Evolutionary conservation across 2,329 filamentous ascomycete species (phyloP).

Genomic region (Penicillium palitans): DNA sequence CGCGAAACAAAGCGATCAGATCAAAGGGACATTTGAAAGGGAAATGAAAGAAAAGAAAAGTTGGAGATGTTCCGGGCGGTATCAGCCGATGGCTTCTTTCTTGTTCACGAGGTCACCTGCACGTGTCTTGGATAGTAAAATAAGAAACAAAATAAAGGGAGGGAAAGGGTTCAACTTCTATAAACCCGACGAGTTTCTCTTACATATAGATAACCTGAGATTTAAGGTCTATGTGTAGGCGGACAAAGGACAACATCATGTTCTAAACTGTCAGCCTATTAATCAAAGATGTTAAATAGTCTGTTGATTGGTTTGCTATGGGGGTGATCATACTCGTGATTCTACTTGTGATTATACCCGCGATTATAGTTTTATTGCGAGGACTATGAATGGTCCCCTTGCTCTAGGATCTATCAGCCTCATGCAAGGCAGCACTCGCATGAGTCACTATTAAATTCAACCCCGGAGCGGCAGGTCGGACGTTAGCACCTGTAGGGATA

Average conservation of each 20-base stretch:
- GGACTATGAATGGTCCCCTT: neutral
- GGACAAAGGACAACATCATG: neutral
- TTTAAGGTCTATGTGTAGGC: neutral
- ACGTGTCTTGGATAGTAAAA: neutral
- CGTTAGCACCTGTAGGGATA: neutral
- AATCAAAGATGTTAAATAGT: neutral
- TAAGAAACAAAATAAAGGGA: neutral
- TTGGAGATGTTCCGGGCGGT: neutral
- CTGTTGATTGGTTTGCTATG: neutral
- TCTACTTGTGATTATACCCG: neutral
- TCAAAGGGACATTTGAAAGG: neutral
- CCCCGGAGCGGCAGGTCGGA: neutral
- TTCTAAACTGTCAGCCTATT: neutral
- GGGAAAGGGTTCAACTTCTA: neutral
- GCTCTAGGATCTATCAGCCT: neutral
- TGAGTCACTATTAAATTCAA: constrained; percentile 4
- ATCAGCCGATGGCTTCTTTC: constrained; percentile 1
- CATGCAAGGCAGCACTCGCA: constrained; percentile 8
- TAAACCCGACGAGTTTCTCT: neutral
- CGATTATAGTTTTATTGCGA: neutral
- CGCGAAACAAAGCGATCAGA: neutral
- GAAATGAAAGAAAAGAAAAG: neutral
- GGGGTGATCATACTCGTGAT: neutral
- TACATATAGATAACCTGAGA: neutral
- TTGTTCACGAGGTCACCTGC: neutral